These are phyloP conservation scores for Zasmidium angulare DNA, from an alignment of 2,329 filamentous ascomycete genomes.

Conservation along the genomic window DNA sequence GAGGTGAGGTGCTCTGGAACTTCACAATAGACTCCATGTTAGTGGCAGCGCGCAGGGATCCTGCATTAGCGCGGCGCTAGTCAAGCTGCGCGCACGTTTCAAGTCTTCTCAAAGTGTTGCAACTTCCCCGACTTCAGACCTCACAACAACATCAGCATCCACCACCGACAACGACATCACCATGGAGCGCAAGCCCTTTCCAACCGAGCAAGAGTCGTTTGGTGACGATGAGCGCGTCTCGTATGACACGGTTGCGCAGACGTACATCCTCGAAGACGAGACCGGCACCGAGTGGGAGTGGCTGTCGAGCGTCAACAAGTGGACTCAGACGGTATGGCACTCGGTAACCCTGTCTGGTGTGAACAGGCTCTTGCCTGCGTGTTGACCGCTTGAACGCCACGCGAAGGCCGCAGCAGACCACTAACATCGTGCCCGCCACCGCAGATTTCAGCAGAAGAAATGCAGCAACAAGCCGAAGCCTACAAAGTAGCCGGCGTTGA, in stretches of 20 bases:
- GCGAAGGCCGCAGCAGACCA: slow-evolving; percentile 15
- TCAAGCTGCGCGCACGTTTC: neutral
- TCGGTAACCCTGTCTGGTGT: slow-evolving; percentile 24
- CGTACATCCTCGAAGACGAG: slow-evolving; percentile 77
- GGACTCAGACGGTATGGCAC: slow-evolving; percentile 64
- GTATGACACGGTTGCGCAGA: slow-evolving; percentile 76
- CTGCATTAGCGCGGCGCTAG: neutral
- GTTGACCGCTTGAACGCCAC: slow-evolving; percentile 16
- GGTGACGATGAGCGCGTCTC: slow-evolving; percentile 78
- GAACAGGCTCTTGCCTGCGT: slow-evolving; percentile 28
- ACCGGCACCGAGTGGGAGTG: slow-evolving; percentile 85
- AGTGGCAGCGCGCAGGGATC: neutral
- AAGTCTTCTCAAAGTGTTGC: neutral
- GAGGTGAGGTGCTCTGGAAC: neutral
- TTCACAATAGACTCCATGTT: neutral
- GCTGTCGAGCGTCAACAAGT: slow-evolving; percentile 68
- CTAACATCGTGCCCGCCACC: slow-evolving; percentile 18
- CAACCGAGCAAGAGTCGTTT: slow-evolving; percentile 64
- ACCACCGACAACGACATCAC: slow-evolving; percentile 5
- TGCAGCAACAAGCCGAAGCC: slow-evolving; percentile 61
- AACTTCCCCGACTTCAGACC: neutral
- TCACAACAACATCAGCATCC: neutral
- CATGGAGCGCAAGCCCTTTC: slow-evolving; percentile 42
- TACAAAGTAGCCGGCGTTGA: slow-evolving; percentile 62
- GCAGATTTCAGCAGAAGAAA: slow-evolving; percentile 59